Percentiles rank a stretch among this genome's conserved stretches.
Conservation (phyloP, 2,329 filamentous ascomycete species). For the Didymella pomorum region DNA sequence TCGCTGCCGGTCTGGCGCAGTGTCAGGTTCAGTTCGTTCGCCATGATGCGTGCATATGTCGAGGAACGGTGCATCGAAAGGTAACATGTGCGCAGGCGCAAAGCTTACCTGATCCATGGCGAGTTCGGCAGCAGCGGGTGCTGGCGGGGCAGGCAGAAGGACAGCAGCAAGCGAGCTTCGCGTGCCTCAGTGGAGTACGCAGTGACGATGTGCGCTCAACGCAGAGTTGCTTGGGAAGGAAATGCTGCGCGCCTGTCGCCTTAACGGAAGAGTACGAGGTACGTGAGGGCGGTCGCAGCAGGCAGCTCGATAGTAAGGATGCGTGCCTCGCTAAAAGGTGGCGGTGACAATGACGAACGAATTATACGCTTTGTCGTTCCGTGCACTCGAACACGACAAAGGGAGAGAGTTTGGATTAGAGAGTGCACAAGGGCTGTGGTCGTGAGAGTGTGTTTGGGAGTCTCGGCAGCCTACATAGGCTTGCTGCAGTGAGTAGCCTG, state of each 20-base stretch:
- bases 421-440: conserved; percentile 16
- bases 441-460: conserved; percentile 6
- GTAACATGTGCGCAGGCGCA: conserved; percentile 13
- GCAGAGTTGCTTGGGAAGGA: conserved; percentile 4
- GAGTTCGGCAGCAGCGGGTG: conserved; percentile 27
- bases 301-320: conserved; percentile 28
- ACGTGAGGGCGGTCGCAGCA: conserved; percentile 27
- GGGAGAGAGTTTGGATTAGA: conserved; percentile 1
- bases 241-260: conserved; percentile 34
- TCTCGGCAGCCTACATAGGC: conserved; percentile 15
- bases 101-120: conserved; percentile 52
- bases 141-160: conserved; percentile 23
- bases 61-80: background rate
- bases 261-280: conserved; percentile 22
- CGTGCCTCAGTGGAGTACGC: background rate
- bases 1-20: conserved; percentile 64
- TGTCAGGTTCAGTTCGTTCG: conserved; percentile 7
- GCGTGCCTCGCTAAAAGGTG: conserved; percentile 48
- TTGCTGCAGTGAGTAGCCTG: conserved; percentile 16
- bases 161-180: conserved; percentile 18
- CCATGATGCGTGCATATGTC: conserved; percentile 5
- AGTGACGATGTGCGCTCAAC: conserved; percentile 18
- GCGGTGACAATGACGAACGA: conserved; percentile 29
- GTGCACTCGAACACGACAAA: conserved; percentile 7
- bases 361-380: conserved; percentile 7